Conservation (phyloP, 2,329 filamentous ascomycete species). For the Colletotrichum musae region DNA sequence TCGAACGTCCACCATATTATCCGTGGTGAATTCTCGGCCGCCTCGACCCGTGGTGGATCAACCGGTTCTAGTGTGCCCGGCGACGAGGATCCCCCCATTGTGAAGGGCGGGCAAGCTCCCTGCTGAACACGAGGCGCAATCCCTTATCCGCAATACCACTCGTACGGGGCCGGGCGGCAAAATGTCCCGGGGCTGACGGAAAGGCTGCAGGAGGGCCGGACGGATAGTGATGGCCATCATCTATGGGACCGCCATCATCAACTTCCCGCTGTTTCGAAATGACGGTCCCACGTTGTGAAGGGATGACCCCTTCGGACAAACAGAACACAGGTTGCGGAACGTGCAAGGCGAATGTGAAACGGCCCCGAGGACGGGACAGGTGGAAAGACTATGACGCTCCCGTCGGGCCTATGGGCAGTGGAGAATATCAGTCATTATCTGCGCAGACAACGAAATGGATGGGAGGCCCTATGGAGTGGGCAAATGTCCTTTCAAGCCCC, state of each 20-base stretch:
- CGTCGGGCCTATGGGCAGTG: conserved; percentile 1
- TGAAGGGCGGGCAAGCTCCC: conserved; percentile 10
- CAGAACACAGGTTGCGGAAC: conserved; percentile 7
- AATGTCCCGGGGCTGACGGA: conserved; percentile 21
- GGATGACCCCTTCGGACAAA: conserved; percentile 20
- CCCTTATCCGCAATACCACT: conserved; percentile 18
- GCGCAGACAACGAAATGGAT: neutral
- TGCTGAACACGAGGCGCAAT: conserved; percentile 18
- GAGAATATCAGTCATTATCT: conserved; percentile 10
- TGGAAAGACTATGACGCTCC: neutral
- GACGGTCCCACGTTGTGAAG: conserved; percentile 26
- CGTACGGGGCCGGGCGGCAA: conserved; percentile 37
- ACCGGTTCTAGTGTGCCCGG: conserved; percentile 5
- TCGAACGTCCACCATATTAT: too few relatives aligned
- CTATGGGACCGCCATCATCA: conserved; percentile 1
- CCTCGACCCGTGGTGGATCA: conserved; percentile 17
- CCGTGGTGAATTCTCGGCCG: neutral
- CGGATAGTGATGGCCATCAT: neutral
- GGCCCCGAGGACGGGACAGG: conserved; percentile 15
- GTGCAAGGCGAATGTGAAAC: conserved; percentile 23
- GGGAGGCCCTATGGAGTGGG: conserved; percentile 7
- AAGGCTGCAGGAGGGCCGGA: conserved; percentile 2
- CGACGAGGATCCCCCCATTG: conserved; percentile 20
- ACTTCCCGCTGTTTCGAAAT: neutral
- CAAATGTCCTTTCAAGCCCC: conserved; percentile 3